Conservation (phyloP, 176 grass and related monocot species). For the Zoysia japonica region DNA sequence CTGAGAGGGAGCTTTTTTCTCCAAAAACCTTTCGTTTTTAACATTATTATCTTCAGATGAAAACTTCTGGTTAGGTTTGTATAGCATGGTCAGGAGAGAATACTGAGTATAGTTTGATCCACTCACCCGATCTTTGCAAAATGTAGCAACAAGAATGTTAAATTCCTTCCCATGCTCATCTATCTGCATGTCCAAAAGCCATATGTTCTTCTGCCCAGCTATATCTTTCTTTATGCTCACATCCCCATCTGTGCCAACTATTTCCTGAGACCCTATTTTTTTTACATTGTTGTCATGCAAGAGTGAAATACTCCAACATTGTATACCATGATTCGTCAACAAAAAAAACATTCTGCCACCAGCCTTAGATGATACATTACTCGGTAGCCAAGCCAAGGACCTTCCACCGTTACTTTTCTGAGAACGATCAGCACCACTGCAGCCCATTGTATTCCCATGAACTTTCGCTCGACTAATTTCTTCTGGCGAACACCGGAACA, state of each 20-base stretch:
- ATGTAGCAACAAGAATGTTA: constrained; percentile 92
- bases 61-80: constrained; percentile 58
- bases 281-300: constrained; percentile 49
- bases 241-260: constrained; percentile 82
- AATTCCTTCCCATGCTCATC: constrained; percentile 78
- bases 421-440: constrained; percentile 42
- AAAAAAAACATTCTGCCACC: constrained; percentile 71
- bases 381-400: constrained; percentile 79
- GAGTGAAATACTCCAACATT: constrained; percentile 76
- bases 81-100: constrained; percentile 94
- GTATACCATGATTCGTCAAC: constrained; percentile 76
- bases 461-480: constrained; percentile 56
- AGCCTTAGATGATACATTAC: constrained; percentile 41
- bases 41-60: constrained; percentile 49
- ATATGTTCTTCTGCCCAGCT: constrained; percentile 95
- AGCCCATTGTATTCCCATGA: constrained; percentile 40
- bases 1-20: constrained; percentile 93
- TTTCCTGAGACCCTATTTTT: constrained; percentile 66
- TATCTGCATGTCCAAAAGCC: constrained; percentile 98
- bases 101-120: constrained; percentile 95
- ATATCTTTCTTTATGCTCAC: constrained; percentile 94
- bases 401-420: constrained; percentile 55
- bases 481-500: constrained; percentile 67
- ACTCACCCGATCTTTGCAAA: constrained; percentile 95
- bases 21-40: constrained; percentile 75